Conservation (phyloP, 345 rosid species). For the Eucalyptus tenuipes region DNA sequence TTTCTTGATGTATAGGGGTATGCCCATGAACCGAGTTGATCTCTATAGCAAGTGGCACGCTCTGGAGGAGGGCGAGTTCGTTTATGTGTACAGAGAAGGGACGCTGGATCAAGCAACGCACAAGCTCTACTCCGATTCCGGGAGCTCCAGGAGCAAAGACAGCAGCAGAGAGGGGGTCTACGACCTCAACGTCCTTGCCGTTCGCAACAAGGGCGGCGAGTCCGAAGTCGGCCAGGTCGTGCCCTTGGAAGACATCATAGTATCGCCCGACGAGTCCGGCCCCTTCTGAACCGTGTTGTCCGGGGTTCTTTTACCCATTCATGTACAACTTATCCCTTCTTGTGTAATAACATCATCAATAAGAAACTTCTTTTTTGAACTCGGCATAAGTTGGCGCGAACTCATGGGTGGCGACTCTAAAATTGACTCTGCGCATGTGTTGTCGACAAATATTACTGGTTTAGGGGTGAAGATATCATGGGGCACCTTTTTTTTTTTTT, state of each 20-base stretch:
- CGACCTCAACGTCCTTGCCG: not conserved
- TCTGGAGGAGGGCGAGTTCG: conserved; percentile 23
- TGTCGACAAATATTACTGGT: rapidly evolving
- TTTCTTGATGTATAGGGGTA: conserved; percentile 14
- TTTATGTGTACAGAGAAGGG: conserved; percentile 37
- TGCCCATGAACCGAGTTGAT: conserved; percentile 12
- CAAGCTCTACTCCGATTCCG: not conserved
- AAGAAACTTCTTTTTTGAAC: not conserved
- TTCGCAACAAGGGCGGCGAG: not conserved
- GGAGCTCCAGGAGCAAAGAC: not conserved
- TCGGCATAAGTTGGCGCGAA: not conserved
- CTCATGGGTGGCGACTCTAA: not conserved
- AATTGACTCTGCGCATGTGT: not conserved
- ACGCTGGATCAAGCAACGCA: conserved; percentile 17
- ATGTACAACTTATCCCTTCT: not conserved
- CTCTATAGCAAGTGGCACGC: conserved; percentile 24
- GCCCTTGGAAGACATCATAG: conserved; percentile 16
- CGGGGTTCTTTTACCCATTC: not conserved
- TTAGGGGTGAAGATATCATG: not conserved
- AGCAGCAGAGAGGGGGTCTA: not conserved
- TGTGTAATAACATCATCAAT: not conserved
- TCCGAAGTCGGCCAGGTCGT: not conserved
- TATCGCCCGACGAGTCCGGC: not conserved
- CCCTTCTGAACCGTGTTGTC: not conserved
- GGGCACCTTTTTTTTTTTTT: not conserved